These are phyloP conservation scores for Pseudocercospora vitis DNA, from an alignment of 2,329 filamentous ascomycete species.

Conservation along the genomic window DNA sequence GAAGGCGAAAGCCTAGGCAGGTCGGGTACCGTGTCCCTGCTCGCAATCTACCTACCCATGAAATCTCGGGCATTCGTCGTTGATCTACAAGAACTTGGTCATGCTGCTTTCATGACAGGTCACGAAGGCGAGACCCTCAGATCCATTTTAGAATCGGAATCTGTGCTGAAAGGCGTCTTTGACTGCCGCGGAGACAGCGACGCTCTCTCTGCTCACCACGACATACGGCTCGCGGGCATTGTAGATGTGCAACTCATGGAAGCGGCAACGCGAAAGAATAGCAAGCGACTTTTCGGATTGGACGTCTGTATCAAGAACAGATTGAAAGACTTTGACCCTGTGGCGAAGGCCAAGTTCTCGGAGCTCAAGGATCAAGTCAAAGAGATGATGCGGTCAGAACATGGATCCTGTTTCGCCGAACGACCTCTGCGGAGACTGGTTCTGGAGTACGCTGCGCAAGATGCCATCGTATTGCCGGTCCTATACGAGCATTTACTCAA, in stretches of 20 bases:
- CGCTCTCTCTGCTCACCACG: slow-evolving; percentile 5
- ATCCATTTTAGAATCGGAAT: neutral
- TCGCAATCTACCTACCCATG: slow-evolving; percentile 9
- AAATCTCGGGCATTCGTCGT: neutral
- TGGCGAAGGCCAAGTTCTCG: neutral
- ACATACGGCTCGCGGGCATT: slow-evolving; percentile 4
- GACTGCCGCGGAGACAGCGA: slow-evolving; percentile 15
- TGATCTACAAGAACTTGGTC: slow-evolving; percentile 6
- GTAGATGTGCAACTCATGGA: slow-evolving; percentile 12
- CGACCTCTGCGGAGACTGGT: slow-evolving; percentile 6
- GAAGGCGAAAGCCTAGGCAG: slow-evolving; percentile 14
- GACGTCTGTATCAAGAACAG: slow-evolving; percentile 9
- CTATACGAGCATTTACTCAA: slow-evolving; percentile 8
- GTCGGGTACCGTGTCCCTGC: slow-evolving; percentile 4
- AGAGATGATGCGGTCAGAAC: slow-evolving; percentile 1
- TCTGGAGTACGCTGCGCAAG: slow-evolving; percentile 6
- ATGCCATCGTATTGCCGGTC: neutral
- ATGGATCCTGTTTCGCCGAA: slow-evolving; percentile 2
- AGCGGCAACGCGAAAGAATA: slow-evolving; percentile 7
- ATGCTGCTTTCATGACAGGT: neutral
- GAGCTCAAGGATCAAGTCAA: slow-evolving; percentile 8
- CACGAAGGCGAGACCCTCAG: neutral
- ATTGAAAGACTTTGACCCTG: neutral
- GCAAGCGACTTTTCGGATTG: slow-evolving; percentile 1
- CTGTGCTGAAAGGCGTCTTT: slow-evolving; percentile 10